phyloP scores from a whole-genome alignment of 352 stramenopile genomes.

The Globisporangium cylindrosporum region DNA sequence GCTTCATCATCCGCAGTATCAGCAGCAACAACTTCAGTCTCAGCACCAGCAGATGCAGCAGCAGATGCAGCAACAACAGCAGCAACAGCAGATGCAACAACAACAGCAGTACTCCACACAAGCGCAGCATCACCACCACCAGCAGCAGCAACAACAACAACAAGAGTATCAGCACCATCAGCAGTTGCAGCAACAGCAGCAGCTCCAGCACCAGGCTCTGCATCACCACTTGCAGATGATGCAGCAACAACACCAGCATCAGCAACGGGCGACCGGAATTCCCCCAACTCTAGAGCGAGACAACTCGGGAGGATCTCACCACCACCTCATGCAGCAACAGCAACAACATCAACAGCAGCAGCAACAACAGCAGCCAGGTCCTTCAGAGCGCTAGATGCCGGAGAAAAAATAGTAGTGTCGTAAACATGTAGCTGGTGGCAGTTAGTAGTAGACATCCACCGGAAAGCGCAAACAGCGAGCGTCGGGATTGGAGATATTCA shows the following conservation, averaged over 20 bases:
- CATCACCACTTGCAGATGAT: conserved; percentile 43
- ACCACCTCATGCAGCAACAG: conserved; percentile 48
- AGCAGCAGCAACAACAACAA: conserved; percentile 46
- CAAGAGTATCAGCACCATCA: conserved; percentile 49
- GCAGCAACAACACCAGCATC: conserved; percentile 49
- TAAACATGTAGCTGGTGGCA: conserved; percentile 5
- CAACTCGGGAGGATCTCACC: conserved; percentile 25
- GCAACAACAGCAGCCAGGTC: conserved; percentile 6
- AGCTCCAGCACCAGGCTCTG: conserved; percentile 43
- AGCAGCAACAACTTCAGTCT: conserved; percentile 28
- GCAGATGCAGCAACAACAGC: conserved; percentile 16
- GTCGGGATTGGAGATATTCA: conserved; percentile 17
- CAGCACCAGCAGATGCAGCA: conserved; percentile 24
- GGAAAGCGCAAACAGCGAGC: conserved; percentile 5
- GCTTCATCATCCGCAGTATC: conserved; percentile 17
- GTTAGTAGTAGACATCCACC: background rate
- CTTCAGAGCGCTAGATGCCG: conserved; percentile 9
- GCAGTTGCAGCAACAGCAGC: conserved; percentile 38
- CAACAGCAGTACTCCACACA: conserved; percentile 31
- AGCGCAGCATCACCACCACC: conserved; percentile 33
- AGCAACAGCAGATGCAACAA: conserved; percentile 13
- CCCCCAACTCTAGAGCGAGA: conserved; percentile 15
- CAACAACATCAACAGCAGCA: conserved; percentile 35
- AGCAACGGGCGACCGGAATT: conserved; percentile 25
- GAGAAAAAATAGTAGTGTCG: background rate